Conservation (phyloP, 495 filamentous ascomycete genomes). For the Penicillium longicatenatum region DNA sequence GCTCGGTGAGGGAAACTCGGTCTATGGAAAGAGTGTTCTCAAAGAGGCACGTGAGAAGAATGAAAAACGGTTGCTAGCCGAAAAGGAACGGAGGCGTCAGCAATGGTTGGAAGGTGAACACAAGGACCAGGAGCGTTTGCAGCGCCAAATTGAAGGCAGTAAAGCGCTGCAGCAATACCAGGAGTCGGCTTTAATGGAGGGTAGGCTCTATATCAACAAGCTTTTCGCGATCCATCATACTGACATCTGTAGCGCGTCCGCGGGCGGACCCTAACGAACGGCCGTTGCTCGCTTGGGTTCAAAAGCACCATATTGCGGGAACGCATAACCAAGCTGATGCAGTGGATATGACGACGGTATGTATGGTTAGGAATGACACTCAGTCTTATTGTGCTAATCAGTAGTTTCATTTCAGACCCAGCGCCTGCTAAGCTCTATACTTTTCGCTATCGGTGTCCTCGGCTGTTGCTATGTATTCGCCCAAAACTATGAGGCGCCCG, state of each 20-base stretch:
- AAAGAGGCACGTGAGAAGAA: slow-evolving; percentile 54
- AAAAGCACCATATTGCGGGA: slow-evolving; percentile 45
- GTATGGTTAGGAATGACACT: neutral
- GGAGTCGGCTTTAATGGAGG: slow-evolving; percentile 37
- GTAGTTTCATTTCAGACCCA: slow-evolving; percentile 34
- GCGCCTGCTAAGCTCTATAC: slow-evolving; percentile 65
- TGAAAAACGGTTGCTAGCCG: slow-evolving; percentile 41
- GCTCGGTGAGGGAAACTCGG: slow-evolving; percentile 40
- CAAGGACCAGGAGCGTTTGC: slow-evolving; percentile 42
- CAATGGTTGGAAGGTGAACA: slow-evolving; percentile 46
- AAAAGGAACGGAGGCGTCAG: slow-evolving; percentile 51
- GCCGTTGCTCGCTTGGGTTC: slow-evolving; percentile 51
- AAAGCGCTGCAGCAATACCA: slow-evolving; percentile 54
- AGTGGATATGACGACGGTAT: slow-evolving; percentile 38
- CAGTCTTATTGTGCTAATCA: neutral
- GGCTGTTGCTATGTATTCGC: slow-evolving; percentile 56
- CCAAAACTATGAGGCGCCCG: slow-evolving; percentile 63
- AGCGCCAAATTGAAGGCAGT: slow-evolving; percentile 44
- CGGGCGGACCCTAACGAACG: slow-evolving; percentile 47
- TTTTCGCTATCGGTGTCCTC: slow-evolving; percentile 56
- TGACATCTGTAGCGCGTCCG: slow-evolving; percentile 33
- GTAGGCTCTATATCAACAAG: slow-evolving; percentile 19
- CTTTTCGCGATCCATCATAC: slow-evolving; percentile 1
- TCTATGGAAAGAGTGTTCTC: slow-evolving; percentile 47
- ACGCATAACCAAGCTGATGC: slow-evolving; percentile 38